phyloP scores from a whole-genome alignment of 2,329 filamentous ascomycete genomes.

The Venturia effusa region DNA sequence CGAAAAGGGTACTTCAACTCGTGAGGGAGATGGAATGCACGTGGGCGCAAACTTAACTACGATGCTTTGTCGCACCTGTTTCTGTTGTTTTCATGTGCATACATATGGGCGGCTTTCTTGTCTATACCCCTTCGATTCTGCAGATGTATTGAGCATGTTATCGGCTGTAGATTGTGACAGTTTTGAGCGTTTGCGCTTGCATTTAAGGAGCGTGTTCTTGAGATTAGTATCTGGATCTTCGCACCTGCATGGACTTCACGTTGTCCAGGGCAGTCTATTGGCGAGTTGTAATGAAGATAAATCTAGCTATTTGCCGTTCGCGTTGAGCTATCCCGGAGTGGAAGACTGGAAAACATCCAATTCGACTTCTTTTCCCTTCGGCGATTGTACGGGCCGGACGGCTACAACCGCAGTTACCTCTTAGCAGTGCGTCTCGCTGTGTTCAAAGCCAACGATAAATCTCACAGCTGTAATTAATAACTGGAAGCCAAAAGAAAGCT shows the following conservation, averaged over 20 bases:
- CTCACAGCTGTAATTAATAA: too few relatives aligned
- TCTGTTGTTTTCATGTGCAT: background rate
- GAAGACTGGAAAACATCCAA: too few relatives aligned
- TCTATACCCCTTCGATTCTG: slow-evolving; percentile 4
- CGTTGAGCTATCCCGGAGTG: background rate
- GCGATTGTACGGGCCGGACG: background rate
- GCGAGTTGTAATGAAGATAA: background rate
- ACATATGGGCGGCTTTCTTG: background rate
- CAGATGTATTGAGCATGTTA: background rate
- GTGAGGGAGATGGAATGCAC: background rate
- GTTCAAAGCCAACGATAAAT: too few relatives aligned
- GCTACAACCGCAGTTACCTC: background rate
- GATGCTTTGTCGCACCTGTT: background rate
- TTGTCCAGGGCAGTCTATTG: background rate
- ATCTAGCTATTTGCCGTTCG: background rate
- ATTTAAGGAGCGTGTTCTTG: background rate
- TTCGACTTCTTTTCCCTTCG: background rate
- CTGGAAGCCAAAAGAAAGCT: too few relatives aligned
- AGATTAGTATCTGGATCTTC: background rate
- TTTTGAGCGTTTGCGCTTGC: background rate
- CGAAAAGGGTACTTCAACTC: background rate
- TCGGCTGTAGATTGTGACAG: background rate
- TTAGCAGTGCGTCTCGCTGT: too few relatives aligned
- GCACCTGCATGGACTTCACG: background rate
- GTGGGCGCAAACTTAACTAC: background rate